Base-by-base conservation (phyloP, 306 rosid genomes). In the Acmispon strigosus region DNA sequence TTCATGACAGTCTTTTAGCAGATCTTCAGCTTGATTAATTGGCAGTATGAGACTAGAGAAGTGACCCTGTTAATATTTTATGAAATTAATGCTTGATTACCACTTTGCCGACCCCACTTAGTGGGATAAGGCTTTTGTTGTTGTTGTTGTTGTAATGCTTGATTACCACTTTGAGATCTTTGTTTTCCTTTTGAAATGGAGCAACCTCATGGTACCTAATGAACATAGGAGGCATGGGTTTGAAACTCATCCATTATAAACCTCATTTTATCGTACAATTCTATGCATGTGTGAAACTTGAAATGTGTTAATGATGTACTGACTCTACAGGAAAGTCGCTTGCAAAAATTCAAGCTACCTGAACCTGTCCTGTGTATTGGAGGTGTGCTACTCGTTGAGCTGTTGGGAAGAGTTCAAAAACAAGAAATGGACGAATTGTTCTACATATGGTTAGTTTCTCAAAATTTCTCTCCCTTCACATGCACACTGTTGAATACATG, bases 281-380 rank as follows among this genome's bases (percentile, higher is more conserved):
- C 53, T 59, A 20, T 66, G 58, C 73, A 1, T 44, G 37, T 47
- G 17, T 62, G 43, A 67, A 54, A 69, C 56, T 43, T 68, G 55
- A 53, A 43, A 74, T 47, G 51, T 27, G 18, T 45, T 57, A 2
- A 5, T 65, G 45, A 61, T 62, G 47, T 55, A 10, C 24, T 41
- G 61, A 62, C 29, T 20, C 16, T 70, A 56, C 80, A 89, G 96
- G 89, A 81, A 62, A 80, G 73, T 53, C 6, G 62, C 17, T 58
- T 87, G 79, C 92, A 87, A 67, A 56, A 73, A 53, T 87, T 89
- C 66, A 70, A 80, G 87, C 86, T 87, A 10, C 89, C 92, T 49
- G 86, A 87, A 73, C 89, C 90, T 66, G 85, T 81, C 73, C 41
- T 89, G 42, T 87, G 89, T 62, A 14, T 78, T 22, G 92, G 96